These are phyloP conservation scores for Aphanoascus verrucosus DNA, from an alignment of 2,329 filamentous ascomycete species.

Conservation along the genomic window DNA sequence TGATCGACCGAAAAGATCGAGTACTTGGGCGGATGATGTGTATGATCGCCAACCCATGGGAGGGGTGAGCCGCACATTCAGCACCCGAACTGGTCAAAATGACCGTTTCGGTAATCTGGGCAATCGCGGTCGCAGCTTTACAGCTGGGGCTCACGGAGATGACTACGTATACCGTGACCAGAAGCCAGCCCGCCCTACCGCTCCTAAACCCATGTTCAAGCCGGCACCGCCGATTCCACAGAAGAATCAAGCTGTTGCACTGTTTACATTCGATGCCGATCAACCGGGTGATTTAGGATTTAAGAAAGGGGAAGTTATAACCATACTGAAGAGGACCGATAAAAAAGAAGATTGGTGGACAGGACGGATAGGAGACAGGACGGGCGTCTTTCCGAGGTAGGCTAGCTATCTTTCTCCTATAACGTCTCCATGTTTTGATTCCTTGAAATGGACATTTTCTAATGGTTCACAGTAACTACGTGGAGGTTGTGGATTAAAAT, in stretches of 20 bases:
- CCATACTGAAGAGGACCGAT: conserved; percentile 85
- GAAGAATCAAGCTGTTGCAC: conserved; percentile 70
- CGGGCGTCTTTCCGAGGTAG: conserved; percentile 85
- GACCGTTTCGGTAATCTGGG: conserved; percentile 26
- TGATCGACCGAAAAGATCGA: conserved; percentile 40
- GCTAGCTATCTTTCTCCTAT: conserved; percentile 13
- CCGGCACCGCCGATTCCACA: conserved; percentile 34
- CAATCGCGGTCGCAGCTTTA: conserved; percentile 10
- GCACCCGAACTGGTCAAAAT: conserved; percentile 24
- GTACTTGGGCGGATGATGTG: conserved; percentile 41
- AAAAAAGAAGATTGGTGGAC: conserved; percentile 98
- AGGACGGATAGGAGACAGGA: conserved; percentile 69
- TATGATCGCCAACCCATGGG: conserved; percentile 34
- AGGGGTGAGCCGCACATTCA: conserved; percentile 28
- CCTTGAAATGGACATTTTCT: not conserved
- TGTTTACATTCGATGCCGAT: conserved; percentile 90
- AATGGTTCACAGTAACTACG: conserved; percentile 23
- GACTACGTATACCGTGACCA: conserved; percentile 48
- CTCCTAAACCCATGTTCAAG: conserved; percentile 76
- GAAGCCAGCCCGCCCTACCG: conserved; percentile 67
- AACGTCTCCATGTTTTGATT: not conserved
- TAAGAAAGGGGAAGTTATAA: conserved; percentile 95
- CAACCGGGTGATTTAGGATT: conserved; percentile 88
- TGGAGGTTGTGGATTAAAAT: conserved; percentile 20
- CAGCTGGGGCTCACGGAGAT: conserved; percentile 30